A percentile compares a stretch with the other conserved stretches of the same genome.
phyloP scores from a whole-genome alignment of 345 rosid genomes.

The Eucalyptus fibrosa region DNA sequence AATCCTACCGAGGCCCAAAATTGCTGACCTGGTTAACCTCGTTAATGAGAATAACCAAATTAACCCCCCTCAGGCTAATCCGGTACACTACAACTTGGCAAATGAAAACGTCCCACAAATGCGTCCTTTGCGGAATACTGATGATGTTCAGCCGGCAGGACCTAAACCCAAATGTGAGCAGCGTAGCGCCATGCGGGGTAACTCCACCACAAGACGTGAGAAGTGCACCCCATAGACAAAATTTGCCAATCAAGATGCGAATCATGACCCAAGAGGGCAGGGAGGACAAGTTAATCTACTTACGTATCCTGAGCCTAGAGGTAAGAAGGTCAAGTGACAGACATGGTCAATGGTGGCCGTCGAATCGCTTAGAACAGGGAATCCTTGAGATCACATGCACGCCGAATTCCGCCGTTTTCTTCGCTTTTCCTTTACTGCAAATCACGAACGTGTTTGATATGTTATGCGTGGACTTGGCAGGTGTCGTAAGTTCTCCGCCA shows the following conservation, averaged over 20 bases:
- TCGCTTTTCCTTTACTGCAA: not conserved
- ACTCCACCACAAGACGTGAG: not conserved
- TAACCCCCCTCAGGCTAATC: not conserved
- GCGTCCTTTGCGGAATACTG: not conserved
- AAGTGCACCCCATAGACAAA: not conserved
- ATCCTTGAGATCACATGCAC: not conserved
- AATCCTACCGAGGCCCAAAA: not conserved
- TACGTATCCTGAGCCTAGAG: too few relatives aligned
- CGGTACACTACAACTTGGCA: not conserved
- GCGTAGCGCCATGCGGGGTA: not conserved
- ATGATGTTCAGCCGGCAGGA: not conserved
- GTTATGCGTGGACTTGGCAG: not conserved
- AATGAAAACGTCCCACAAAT: not conserved
- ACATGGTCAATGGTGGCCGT: not conserved
- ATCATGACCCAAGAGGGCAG: not conserved
- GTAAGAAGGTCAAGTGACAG: not conserved
- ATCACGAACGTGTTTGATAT: not conserved
- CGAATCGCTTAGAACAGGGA: not conserved
- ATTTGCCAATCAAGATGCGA: not conserved
- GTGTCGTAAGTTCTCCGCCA: not conserved
- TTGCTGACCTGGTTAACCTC: not conserved
- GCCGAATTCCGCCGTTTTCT: too few relatives aligned
- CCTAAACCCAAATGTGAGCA: not conserved
- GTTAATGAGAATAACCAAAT: not conserved
- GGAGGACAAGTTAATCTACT: not conserved